phyloP scores from a whole-genome alignment of 2,329 filamentous ascomycete species.

The Sclerotinia sclerotiorum region DNA sequence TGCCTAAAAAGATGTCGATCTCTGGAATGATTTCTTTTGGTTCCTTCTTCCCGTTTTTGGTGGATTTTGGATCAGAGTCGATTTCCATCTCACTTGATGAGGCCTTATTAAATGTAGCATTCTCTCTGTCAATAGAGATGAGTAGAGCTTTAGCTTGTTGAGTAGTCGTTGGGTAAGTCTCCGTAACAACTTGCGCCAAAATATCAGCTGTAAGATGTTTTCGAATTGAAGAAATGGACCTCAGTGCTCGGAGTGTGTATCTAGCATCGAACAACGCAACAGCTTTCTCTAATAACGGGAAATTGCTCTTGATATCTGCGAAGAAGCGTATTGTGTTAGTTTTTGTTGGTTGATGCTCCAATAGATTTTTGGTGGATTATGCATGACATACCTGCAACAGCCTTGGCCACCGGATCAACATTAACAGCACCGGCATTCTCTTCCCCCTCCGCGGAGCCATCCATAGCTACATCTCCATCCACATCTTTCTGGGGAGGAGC shows the following conservation, averaged over 20 bases:
- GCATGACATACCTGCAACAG: constrained; percentile 56
- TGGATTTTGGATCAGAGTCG: constrained; percentile 60
- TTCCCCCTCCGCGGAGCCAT: constrained; percentile 46
- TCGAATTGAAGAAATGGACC: constrained; percentile 92
- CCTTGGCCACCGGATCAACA: constrained; percentile 60
- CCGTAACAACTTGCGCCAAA: constrained; percentile 74
- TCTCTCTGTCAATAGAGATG: constrained; percentile 65
- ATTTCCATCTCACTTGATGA: constrained; percentile 69
- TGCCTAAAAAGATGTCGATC: constrained; percentile 84
- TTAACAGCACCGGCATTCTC: constrained; percentile 48
- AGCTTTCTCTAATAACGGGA: constrained; percentile 85
- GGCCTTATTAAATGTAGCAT: constrained; percentile 60
- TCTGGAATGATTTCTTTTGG: constrained; percentile 79
- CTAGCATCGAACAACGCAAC: constrained; percentile 91
- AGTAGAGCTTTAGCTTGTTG: constrained; percentile 69
- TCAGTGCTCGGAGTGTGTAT: constrained; percentile 90
- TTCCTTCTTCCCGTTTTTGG: constrained; percentile 61
- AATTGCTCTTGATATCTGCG: constrained; percentile 92
- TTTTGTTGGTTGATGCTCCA: background rate
- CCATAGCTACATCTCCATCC: constrained; percentile 72
- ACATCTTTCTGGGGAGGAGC: constrained; percentile 57
- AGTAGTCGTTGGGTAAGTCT: constrained; percentile 67
- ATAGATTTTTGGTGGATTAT: constrained; percentile 5
- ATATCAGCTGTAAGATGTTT: constrained; percentile 85
- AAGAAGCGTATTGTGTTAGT: constrained; percentile 28